Percentiles rank a stretch among this genome's conserved stretches.
These are phyloP conservation scores for Piper longum DNA, from an alignment of 164 flowering plant genomes.

Conservation along the genomic window DNA sequence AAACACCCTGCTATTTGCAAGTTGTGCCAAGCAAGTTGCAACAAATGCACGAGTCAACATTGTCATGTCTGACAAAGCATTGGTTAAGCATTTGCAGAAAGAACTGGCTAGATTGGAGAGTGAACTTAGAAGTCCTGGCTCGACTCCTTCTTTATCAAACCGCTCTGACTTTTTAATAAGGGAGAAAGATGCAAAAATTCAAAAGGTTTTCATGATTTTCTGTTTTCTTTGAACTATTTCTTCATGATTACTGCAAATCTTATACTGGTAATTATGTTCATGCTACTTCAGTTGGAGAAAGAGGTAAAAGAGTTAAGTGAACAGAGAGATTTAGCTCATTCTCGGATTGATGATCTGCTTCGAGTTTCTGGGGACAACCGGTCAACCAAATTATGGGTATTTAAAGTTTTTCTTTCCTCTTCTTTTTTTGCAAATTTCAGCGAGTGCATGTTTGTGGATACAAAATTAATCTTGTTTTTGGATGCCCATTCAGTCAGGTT, in stretches of 20 bases:
- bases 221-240: not conserved
- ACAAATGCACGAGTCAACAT: conserved; percentile 79
- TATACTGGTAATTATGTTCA: not conserved
- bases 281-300: conserved; percentile 61
- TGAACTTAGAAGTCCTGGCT: conserved; percentile 35
- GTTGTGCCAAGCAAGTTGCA: conserved; percentile 82
- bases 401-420: not conserved
- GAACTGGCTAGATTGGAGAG: conserved; percentile 67
- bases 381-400: conserved; percentile 33
- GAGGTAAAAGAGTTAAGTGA: conserved; percentile 58
- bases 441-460: not conserved
- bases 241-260: not conserved
- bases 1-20: conserved; percentile 84
- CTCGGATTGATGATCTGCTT: conserved; percentile 65
- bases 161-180: conserved; percentile 34
- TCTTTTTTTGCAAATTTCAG: too few relatives aligned
- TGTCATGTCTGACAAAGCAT: conserved; percentile 80
- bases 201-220: conserved; percentile 39
- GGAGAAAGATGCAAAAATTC: conserved; percentile 80
- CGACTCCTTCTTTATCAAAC: conserved; percentile 13
- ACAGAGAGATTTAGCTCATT: conserved; percentile 81
- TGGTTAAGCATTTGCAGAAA: conserved; percentile 77
- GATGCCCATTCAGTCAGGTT: conserved; percentile 15
- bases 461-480: not conserved
- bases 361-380: conserved; percentile 37